A percentile compares a stretch with the other conserved stretches of the same genome.
phyloP scores from a whole-genome alignment of 2,329 filamentous ascomycete species.

The Xylaria sp. region DNA sequence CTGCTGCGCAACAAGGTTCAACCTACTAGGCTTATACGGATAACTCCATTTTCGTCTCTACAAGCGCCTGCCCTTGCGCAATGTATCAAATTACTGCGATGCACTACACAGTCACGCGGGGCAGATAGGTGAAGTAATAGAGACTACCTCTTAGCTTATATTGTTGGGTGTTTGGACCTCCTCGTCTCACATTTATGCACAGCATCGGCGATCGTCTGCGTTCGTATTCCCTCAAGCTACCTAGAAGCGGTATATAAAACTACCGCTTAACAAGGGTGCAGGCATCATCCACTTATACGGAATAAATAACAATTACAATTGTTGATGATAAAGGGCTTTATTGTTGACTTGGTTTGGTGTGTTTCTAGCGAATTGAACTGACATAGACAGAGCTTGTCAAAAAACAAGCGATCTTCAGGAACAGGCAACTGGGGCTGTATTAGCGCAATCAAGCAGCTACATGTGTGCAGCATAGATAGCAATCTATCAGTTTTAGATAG shows the following conservation, averaged over 20 bases:
- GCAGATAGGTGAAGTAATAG: not conserved
- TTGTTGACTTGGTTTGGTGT: not conserved
- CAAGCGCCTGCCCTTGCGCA: not conserved
- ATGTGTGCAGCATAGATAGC: too few species aligned
- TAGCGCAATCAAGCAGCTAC: not conserved
- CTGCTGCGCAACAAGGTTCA: too few species aligned
- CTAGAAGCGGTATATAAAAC: not conserved
- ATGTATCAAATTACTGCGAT: not conserved
- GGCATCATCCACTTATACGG: not conserved
- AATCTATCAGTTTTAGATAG: not conserved
- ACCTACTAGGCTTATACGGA: too few species aligned
- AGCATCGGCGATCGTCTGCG: constrained; percentile 33
- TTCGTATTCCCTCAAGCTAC: not conserved
- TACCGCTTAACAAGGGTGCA: not conserved
- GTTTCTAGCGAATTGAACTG: not conserved
- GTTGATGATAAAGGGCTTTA: not conserved
- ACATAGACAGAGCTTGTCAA: not conserved
- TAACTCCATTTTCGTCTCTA: not conserved
- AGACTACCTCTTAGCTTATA: not conserved
- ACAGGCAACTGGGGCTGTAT: constrained; percentile 16
- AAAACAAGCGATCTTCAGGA: constrained; percentile 30
- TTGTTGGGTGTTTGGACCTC: not conserved
- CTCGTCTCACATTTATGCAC: constrained; percentile 22
- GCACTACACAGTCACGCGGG: too few species aligned
- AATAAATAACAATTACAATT: not conserved